These are phyloP conservation scores for Clitopilus passeckerianus DNA, from an alignment of 768 basidiomycete genomes.

Conservation along the genomic window DNA sequence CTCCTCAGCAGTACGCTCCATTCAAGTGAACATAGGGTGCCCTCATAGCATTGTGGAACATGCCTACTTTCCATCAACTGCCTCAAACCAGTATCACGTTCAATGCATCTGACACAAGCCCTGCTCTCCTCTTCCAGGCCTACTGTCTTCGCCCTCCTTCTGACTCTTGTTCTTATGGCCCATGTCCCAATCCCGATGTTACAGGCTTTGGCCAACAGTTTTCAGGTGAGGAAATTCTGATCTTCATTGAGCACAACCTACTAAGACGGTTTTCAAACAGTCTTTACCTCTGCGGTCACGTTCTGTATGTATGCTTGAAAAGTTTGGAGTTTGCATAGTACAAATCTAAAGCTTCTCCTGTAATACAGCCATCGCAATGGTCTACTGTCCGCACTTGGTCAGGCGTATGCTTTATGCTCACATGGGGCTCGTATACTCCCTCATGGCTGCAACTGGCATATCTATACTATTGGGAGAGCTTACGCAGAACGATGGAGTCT, in stretches of 20 bases:
- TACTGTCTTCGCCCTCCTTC: conserved; percentile 12
- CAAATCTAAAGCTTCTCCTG: too few relatives aligned
- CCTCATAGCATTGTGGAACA: background rate
- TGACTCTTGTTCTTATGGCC: conserved; percentile 9
- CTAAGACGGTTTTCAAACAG: background rate
- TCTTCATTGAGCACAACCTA: background rate
- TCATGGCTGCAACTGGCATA: conserved; percentile 5
- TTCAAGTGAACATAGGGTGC: too few relatives aligned
- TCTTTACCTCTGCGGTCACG: conserved; percentile 5
- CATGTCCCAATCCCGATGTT: conserved; percentile 16
- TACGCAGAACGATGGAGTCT: conserved; percentile 12
- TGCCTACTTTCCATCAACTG: background rate
- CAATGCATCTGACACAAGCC: background rate
- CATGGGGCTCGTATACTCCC: conserved; percentile 10
- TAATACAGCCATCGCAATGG: conserved; percentile 6
- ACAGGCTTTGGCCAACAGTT: conserved; percentile 15
- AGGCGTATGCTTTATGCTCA: conserved; percentile 12
- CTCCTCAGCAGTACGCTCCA: too few relatives aligned
- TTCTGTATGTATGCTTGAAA: conserved; percentile 1
- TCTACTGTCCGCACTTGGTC: conserved; percentile 6
- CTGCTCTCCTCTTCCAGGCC: conserved; percentile 4
- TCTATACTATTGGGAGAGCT: conserved; percentile 7
- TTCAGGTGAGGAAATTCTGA: conserved; percentile 7
- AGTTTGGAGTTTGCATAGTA: background rate
- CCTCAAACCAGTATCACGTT: background rate